A percentile compares a stretch with the other conserved stretches of the same genome.
phyloP scores from a whole-genome alignment of 768 basidiomycete species.

The Russula olivacea region DNA sequence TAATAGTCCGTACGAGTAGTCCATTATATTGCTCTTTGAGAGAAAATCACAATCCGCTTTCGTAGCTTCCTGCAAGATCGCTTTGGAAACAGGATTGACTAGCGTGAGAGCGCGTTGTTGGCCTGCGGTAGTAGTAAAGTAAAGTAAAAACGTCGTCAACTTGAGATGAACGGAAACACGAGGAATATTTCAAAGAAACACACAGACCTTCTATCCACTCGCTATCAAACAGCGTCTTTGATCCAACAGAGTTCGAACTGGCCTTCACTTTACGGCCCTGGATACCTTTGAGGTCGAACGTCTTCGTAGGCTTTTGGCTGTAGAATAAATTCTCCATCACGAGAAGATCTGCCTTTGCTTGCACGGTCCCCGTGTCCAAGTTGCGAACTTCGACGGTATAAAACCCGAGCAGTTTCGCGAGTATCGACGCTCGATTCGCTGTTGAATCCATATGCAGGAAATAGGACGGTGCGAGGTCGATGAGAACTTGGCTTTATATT shows the following conservation, averaged over 20 bases:
- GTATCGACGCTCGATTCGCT: constrained; percentile 55
- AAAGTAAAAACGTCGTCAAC: not conserved
- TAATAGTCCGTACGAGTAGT: constrained; percentile 64
- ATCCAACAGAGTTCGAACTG: constrained; percentile 32
- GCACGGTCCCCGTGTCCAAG: constrained; percentile 56
- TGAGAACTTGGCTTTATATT: constrained; percentile 59
- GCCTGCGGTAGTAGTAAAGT: constrained; percentile 34
- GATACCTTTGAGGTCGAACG: constrained; percentile 82
- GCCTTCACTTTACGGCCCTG: constrained; percentile 66
- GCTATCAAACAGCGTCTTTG: constrained; percentile 67
- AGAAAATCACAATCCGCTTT: constrained; percentile 68
- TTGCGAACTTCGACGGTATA: constrained; percentile 75
- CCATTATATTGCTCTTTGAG: constrained; percentile 74
- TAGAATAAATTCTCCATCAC: constrained; percentile 87
- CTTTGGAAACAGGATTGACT: constrained; percentile 66
- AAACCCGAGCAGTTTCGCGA: constrained; percentile 78
- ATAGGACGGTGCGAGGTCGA: constrained; percentile 72
- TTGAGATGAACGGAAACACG: no score
- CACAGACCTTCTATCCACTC: constrained; percentile 73
- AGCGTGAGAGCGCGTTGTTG: constrained; percentile 61
- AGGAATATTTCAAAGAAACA: no score
- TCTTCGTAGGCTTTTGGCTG: constrained; percentile 56
- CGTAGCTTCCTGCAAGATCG: constrained; percentile 64
- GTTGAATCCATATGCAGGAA: constrained; percentile 74
- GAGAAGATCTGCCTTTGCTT: constrained; percentile 66